Evolutionary conservation across 257 asterid species (phyloP).

Genomic region (Rhazya stricta): DNA sequence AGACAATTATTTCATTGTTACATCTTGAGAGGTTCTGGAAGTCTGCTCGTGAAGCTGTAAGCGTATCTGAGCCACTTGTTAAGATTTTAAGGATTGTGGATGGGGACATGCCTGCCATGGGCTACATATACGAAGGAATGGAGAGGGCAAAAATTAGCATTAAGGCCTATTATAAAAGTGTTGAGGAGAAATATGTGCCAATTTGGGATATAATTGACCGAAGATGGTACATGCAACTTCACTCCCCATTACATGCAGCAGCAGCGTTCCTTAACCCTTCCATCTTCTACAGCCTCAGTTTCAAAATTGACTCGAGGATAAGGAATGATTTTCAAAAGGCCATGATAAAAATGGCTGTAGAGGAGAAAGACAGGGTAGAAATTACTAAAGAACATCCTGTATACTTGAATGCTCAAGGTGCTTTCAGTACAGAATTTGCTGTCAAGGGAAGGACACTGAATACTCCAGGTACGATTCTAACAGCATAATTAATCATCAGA

Average conservation of each 20-base stretch:
- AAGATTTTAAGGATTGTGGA: conserved; percentile 38
- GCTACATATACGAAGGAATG: conserved; percentile 38
- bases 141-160: conserved; percentile 36
- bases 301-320: conserved; percentile 33
- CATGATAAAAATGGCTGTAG: conserved; percentile 33
- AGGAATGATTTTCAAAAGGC: conserved; percentile 49
- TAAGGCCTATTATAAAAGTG: conserved; percentile 33
- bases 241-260: conserved; percentile 36
- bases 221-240: conserved; percentile 40
- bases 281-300: conserved; percentile 29
- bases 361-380: conserved; percentile 36
- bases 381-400: conserved; percentile 37
- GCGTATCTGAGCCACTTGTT: conserved; percentile 32
- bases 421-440: conserved; percentile 45
- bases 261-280: conserved; percentile 51
- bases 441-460: conserved; percentile 38
- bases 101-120: conserved; percentile 46
- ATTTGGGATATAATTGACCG: conserved; percentile 37
- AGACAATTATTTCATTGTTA: conserved; percentile 29
- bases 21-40: conserved; percentile 33
- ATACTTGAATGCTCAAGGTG: conserved; percentile 43
- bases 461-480: conserved; percentile 33
- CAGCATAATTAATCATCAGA: not conserved
- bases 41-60: conserved; percentile 33
- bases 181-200: conserved; percentile 33